Base-by-base conservation (phyloP, 306 rosid species). In the Dryas octopetala region DNA sequence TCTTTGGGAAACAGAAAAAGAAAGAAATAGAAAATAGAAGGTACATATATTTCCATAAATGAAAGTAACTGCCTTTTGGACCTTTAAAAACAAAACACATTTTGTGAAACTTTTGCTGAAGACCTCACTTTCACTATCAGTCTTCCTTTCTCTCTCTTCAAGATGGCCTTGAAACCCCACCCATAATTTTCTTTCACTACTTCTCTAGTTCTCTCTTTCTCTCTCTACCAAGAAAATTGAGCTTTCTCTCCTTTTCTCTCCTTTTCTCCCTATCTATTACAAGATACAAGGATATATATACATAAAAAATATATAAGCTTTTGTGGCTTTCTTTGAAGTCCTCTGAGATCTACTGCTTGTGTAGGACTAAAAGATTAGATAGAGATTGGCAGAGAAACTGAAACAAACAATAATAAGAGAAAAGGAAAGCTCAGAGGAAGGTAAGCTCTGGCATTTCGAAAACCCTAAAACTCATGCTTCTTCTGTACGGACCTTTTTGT, bases 331-430 rank as follows among this genome's bases (percentile, higher is more conserved):
- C 54, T 40, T 78, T 68, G 49, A 40, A 54, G 78, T 73, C 65
- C 43, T 60, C 81, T 85, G 86, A 91, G 93, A 84, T 91, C 91
- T 85, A 76, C 81, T 82, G 51, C 66, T 19, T 53, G 70, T 46
- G 70, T 77, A 53, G 82, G 77, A 76, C 71, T 65, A 2, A 60
- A 52, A 15, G 85, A 71, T 23, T 23, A 45, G 81, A 76, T 76
- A 60, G 76, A 72, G 82, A 68, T 78, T 76, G 85, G 79, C 89
- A 54, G 75, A 71, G 82, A 62, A 69, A 52, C 32, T 32, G 62
- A 60, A 61, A 70, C 59, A 51, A 40, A 43, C 43, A 69, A 23
- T 60, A 32, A 66, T 60, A 51, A 76, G 65, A 41, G 66, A 58
- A 45, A 50, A 55, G 57, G 68, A 58, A 50, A 49, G 69, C 66